Evolutionary conservation across 805 yeast species (phyloP).

Genomic region (Diddensiella caesifluorescens): DNA sequence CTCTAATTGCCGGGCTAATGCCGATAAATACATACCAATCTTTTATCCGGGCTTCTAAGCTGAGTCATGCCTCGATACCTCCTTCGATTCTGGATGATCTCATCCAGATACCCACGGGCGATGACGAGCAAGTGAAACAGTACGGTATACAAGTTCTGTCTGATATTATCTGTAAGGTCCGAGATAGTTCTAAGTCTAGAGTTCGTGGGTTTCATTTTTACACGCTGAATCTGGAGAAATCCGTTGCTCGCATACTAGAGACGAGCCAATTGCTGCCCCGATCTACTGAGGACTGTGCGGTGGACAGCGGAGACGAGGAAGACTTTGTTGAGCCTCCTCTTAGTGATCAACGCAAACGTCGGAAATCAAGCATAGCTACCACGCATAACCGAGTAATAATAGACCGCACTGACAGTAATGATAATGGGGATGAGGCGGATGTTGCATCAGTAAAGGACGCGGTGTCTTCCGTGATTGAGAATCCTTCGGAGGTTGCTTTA

Average conservation of each 20-base stretch:
- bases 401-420: slow-evolving; percentile 22
- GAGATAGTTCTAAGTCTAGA: slow-evolving; percentile 47
- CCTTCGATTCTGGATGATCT: slow-evolving; percentile 45
- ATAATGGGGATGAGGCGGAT: slow-evolving; percentile 4
- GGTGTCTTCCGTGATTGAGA: slow-evolving; percentile 10
- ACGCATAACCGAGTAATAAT: slow-evolving; percentile 41
- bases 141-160: slow-evolving; percentile 73
- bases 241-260: slow-evolving; percentile 79
- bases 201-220: slow-evolving; percentile 89
- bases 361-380: slow-evolving; percentile 24
- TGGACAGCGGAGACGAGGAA: slow-evolving; percentile 31
- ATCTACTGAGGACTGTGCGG: slow-evolving; percentile 20
- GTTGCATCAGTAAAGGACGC: slow-evolving; percentile 40
- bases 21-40: slow-evolving; percentile 82
- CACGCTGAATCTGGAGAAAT: slow-evolving; percentile 85
- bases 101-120: slow-evolving; percentile 53
- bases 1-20: slow-evolving; percentile 83
- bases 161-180: slow-evolving; percentile 47
- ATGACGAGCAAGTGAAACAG: slow-evolving; percentile 74
- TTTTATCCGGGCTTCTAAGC: slow-evolving; percentile 81
- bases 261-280: slow-evolving; percentile 46
- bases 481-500: slow-evolving; percentile 40
- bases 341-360: slow-evolving; percentile 1
- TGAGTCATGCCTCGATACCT: slow-evolving; percentile 85
- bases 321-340: slow-evolving; percentile 11